Evolutionary conservation across 306 rosid genomes (phyloP), one percentile per base, ranked within the genome.

Genomic region (Cucurbita maxima): DNA sequence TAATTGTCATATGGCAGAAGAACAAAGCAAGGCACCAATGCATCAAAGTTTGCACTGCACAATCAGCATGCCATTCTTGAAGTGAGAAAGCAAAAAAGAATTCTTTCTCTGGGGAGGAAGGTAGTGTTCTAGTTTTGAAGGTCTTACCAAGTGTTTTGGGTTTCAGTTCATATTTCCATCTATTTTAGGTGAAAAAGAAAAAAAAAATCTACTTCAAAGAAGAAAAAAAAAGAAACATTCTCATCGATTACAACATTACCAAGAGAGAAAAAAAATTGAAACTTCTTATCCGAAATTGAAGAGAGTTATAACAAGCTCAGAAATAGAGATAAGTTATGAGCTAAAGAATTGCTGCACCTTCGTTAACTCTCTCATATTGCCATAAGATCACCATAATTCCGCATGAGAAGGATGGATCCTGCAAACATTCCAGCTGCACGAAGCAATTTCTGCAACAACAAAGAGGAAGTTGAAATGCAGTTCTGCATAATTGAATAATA

Each of bases 321-420:
- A 69, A 50, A 36, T 15, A 64, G 14, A 30, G 44, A 48, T 10
- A 66, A 10, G 18, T 66, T 22, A 20, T 66, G 58, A 8, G 6
- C 38, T 68, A 47, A 30, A 13, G 40, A 12, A 67, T 68, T 25
- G 40, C 44, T 70, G 71, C 52, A 52, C 19, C 48, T 73, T 37
- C 73, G 47, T 77, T 50, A 70, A 51, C 62, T 71, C 81, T 92
- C 81, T 92, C 81, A 92, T 15, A 92, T 76, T n/a, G 98, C 87
- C 98, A 92, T 92, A 13, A 90, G 85, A 63, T 92, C 96, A 40
- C 96, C 98, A 58, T 88, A 90, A 51, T 79, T 85, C 76, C 98
- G 80, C 88, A 90, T 85, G 22, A 92, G 79, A 52, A 87, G 53
- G 50, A 92, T 83, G 6, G 96, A 84, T 67, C 96, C 96, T 6